Conservation (phyloP, 768 basidiomycete genomes). For the Amanita pallidorosea region DNA sequence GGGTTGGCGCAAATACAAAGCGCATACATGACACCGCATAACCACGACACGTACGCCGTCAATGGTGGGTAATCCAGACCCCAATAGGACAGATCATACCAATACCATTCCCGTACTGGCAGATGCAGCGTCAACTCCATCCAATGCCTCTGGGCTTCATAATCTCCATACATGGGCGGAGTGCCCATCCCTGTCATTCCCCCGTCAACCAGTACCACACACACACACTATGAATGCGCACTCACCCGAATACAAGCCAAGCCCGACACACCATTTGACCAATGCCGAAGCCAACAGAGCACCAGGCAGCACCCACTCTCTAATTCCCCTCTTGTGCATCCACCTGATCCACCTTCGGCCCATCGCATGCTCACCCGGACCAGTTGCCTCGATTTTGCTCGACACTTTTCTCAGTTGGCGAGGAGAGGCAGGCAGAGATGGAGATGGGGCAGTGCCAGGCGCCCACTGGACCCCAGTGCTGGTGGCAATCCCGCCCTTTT, state of each 20-base stretch:
- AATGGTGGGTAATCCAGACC: constrained; percentile 92
- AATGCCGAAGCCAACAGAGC: constrained; percentile 41
- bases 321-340: constrained; percentile 66
- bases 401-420: background rate
- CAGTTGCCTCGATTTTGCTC: background rate
- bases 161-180: constrained; percentile 86
- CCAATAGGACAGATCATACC: constrained; percentile 84
- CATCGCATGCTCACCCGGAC: constrained; percentile 22
- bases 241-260: constrained; percentile 80
- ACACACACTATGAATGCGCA: background rate
- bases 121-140: constrained; percentile 83
- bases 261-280: constrained; percentile 59
- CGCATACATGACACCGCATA: constrained; percentile 65
- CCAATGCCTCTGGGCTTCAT: constrained; percentile 92
- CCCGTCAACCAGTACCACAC: background rate
- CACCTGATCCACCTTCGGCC: constrained; percentile 62
- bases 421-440: background rate
- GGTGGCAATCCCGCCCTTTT: constrained; percentile 11
- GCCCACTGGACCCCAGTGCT: background rate
- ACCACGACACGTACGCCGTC: constrained; percentile 83
- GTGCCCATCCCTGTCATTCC: constrained; percentile 41
- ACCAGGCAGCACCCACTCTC: constrained; percentile 46
- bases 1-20: background rate
- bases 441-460: background rate
- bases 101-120: constrained; percentile 75